phyloP scores from a whole-genome alignment of 768 basidiomycete species.

The Mycena floridula region DNA sequence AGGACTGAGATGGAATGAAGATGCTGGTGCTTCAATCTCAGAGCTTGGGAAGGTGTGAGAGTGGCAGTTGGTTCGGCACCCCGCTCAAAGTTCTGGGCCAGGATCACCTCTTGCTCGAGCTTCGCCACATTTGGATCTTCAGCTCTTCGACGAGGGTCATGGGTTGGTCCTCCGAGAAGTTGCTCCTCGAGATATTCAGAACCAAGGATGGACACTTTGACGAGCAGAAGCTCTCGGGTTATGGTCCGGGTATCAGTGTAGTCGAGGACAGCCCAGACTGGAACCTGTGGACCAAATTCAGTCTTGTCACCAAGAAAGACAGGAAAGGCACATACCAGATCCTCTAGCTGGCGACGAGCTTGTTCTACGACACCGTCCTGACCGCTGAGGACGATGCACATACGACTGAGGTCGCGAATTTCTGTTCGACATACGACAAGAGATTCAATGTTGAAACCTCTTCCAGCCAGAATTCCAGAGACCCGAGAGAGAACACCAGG shows the following conservation, averaged over 20 bases:
- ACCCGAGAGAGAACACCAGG: conserved; percentile 98
- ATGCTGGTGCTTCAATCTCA: conserved; percentile 86
- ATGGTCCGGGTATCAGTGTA: conserved; percentile 92
- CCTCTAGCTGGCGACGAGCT: conserved; percentile 91
- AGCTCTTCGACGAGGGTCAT: conserved; percentile 54
- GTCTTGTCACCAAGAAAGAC: background rate
- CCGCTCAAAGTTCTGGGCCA: conserved; percentile 78
- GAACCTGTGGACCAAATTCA: conserved; percentile 53
- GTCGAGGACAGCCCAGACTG: conserved; percentile 98
- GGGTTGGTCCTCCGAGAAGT: conserved; percentile 77
- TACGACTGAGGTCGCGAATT: conserved; percentile 92
- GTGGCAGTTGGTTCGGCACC: conserved; percentile 30
- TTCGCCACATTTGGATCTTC: conserved; percentile 30
- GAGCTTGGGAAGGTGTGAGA: conserved; percentile 77
- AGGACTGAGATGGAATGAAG: conserved; percentile 83
- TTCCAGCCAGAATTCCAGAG: conserved; percentile 92
- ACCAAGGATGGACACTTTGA: conserved; percentile 95
- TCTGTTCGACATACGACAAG: conserved; percentile 97
- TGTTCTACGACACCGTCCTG: conserved; percentile 99
- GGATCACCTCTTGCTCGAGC: conserved; percentile 59
- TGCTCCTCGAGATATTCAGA: conserved; percentile 96
- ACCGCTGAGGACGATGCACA: conserved; percentile 95
- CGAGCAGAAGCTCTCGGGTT: conserved; percentile 88
- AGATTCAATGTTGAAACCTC: conserved; percentile 98
- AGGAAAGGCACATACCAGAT: conserved; percentile 59